Evolutionary conservation across 1,284 basidiomycete species (phyloP).

Genomic region (Naganishia cerealis): DNA sequence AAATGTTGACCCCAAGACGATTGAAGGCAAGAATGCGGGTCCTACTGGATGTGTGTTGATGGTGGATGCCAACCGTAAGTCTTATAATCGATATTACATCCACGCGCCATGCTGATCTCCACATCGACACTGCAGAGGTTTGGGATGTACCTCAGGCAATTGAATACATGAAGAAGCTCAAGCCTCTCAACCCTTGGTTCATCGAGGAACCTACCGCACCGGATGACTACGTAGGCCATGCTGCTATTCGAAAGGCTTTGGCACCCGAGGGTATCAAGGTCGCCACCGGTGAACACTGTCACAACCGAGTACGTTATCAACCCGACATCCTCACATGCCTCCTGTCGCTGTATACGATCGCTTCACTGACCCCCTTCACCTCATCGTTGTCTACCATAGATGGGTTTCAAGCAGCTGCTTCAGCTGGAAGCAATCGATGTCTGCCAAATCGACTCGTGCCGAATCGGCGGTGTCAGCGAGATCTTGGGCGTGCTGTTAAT

Average conservation of each 20-base stretch:
- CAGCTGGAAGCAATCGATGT: constrained; percentile 92
- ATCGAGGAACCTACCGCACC: constrained; percentile 94
- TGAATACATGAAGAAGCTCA: constrained; percentile 80
- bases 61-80: constrained; percentile 87
- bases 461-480: constrained; percentile 88
- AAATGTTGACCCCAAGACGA: constrained; percentile 66
- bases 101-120: constrained; percentile 11
- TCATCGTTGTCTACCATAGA: constrained; percentile 46
- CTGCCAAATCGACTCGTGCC: constrained; percentile 92
- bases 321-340: background rate
- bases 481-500: constrained; percentile 89
- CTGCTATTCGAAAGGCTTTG: constrained; percentile 60
- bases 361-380: background rate
- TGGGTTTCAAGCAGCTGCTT: constrained; percentile 95
- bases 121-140: constrained; percentile 58
- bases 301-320: constrained; percentile 65
- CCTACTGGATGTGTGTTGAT: constrained; percentile 90
- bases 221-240: constrained; percentile 69
- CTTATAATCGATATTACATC: background rate
- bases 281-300: constrained; percentile 92
- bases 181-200: constrained; percentile 90
- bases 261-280: constrained; percentile 84
- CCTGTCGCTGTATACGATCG: background rate
- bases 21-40: constrained; percentile 85
- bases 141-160: constrained; percentile 93